phyloP scores from a whole-genome alignment of 176 grass and related monocot genomes.

The Bromus sterilis region DNA sequence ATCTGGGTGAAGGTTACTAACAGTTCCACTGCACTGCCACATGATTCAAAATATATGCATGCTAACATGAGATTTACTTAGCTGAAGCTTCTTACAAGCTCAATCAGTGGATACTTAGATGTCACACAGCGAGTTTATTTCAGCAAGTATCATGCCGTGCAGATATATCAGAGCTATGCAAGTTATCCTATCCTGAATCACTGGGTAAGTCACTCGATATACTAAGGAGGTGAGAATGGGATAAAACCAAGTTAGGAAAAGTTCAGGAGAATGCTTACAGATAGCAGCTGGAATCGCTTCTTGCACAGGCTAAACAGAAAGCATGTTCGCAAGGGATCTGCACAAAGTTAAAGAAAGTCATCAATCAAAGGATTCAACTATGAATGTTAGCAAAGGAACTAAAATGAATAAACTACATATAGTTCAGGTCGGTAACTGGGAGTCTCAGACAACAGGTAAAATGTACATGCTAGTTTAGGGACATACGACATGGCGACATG shows the following conservation, averaged over 20 bases:
- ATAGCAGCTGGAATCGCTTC: constrained; percentile 93
- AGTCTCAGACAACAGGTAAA: not conserved
- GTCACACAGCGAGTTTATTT: not conserved
- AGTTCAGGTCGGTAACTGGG: not conserved
- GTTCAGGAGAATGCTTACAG: constrained; percentile 56
- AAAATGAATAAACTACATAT: not conserved
- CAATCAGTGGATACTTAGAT: not conserved
- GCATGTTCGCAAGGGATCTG: constrained; percentile 93
- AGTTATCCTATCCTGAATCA: not conserved
- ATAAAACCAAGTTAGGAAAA: not conserved
- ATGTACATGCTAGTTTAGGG: not conserved
- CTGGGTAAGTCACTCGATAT: not conserved
- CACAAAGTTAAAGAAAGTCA: constrained; percentile 15
- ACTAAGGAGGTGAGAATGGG: not conserved
- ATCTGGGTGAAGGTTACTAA: not conserved
- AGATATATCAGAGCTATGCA: not conserved
- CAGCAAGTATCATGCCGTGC: not conserved
- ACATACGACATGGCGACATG: not conserved
- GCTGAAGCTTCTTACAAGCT: not conserved
- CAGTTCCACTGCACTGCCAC: not conserved
- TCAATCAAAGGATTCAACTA: not conserved
- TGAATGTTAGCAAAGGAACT: not conserved
- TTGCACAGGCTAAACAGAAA: constrained; percentile 91
- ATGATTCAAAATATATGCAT: constrained; percentile 8
- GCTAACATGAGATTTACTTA: not conserved